Evolutionary conservation across 345 rosid species (phyloP).

Genomic region (Moricandia arvensis): DNA sequence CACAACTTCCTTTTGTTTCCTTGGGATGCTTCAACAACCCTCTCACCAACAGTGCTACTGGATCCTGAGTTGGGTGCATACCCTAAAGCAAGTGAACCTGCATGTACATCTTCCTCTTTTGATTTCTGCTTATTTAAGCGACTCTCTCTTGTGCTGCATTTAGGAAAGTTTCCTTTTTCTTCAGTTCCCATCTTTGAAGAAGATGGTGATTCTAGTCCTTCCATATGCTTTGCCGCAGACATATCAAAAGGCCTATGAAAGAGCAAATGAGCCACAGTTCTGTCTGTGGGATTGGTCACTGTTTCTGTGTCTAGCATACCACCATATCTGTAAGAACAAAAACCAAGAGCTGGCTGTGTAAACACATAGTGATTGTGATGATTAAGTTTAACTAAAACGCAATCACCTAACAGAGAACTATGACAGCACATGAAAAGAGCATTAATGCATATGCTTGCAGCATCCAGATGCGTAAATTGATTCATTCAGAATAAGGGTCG

Average conservation of each 20-base stretch:
- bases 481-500: not conserved
- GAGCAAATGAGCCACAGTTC: slow-evolving; percentile 85
- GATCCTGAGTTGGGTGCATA: slow-evolving; percentile 45
- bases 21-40: slow-evolving; percentile 34
- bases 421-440: not conserved
- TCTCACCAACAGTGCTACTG: slow-evolving; percentile 39
- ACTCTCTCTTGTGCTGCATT: slow-evolving; percentile 34
- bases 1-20: slow-evolving; percentile 33
- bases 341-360: slow-evolving; percentile 21
- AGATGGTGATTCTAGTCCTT: slow-evolving; percentile 60
- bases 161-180: not conserved
- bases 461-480: not conserved
- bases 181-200: slow-evolving; percentile 45
- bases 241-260: slow-evolving; percentile 68
- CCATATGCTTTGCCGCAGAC: slow-evolving; percentile 44
- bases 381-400: not conserved
- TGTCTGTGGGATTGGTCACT: slow-evolving; percentile 87
- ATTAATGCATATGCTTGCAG: slow-evolving; percentile 6
- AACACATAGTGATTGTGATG: not conserved
- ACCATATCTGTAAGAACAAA: slow-evolving; percentile 41
- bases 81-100: slow-evolving; percentile 33
- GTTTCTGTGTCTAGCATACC: slow-evolving; percentile 67
- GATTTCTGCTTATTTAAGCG: slow-evolving; percentile 32
- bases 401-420: not conserved
- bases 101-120: slow-evolving; percentile 38